These are phyloP conservation scores for Penicillium sp. DNA, from an alignment of 2,329 filamentous ascomycete genomes.

Conservation along the genomic window DNA sequence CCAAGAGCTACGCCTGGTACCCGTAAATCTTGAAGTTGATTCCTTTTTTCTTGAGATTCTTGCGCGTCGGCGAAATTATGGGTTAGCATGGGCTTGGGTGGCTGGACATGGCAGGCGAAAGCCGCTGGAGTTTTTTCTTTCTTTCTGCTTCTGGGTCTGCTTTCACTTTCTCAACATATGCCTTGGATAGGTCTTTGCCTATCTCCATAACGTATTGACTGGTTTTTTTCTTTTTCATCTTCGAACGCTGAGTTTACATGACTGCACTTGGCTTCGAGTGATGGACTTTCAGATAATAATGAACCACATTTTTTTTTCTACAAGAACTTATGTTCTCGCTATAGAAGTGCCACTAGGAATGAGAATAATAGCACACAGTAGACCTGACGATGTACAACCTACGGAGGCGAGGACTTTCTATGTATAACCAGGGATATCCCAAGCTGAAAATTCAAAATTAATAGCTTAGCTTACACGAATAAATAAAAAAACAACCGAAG, in stretches of 20 bases:
- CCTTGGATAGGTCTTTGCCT: background rate
- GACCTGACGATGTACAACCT: background rate
- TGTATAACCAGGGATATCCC: background rate
- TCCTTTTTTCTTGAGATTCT: constrained; percentile 10
- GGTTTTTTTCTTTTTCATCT: background rate
- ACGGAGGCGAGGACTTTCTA: background rate
- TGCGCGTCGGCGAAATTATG: constrained; percentile 13
- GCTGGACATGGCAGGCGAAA: constrained; percentile 19
- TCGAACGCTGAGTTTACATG: background rate
- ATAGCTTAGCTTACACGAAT: constrained; percentile 6
- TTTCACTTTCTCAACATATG: background rate
- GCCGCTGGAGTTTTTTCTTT: constrained; percentile 12
- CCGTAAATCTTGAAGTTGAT: constrained; percentile 23
- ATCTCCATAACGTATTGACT: background rate
- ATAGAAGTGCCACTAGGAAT: background rate
- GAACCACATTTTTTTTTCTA: background rate
- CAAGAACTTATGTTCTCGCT: background rate
- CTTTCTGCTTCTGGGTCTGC: background rate
- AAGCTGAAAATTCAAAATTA: background rate
- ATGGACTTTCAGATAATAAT: background rate
- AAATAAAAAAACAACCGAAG: background rate
- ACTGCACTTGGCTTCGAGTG: background rate
- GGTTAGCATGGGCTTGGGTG: constrained; percentile 20
- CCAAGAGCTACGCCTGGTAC: constrained; percentile 43
- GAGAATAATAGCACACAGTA: background rate